Evolutionary conservation across 352 stramenopile species (phyloP).

Genomic region (Lagenidium giganteum): DNA sequence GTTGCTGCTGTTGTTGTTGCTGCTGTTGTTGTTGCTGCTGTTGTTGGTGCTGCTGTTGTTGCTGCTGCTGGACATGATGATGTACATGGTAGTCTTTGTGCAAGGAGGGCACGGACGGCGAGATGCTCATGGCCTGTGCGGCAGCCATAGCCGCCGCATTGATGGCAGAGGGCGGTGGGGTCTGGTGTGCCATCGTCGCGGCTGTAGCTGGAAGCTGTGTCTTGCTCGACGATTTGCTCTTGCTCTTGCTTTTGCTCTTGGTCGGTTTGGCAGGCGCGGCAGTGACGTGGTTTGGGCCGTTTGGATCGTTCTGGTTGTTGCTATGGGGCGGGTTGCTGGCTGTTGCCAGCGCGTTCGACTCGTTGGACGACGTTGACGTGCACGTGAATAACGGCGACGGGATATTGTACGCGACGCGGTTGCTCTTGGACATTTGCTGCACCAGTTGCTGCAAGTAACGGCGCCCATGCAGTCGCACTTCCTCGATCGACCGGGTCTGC

Average conservation of each 20-base stretch:
- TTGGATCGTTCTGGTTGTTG: slow-evolving; percentile 31
- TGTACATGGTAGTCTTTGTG: no score
- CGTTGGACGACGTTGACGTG: no score
- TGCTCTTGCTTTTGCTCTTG: slow-evolving; percentile 7
- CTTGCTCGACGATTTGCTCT: background rate
- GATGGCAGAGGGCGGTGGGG: background rate
- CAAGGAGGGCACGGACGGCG: no score
- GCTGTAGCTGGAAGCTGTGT: no score
- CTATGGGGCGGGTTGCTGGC: slow-evolving; percentile 1
- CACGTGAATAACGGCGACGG: no score
- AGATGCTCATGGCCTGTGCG: slow-evolving; percentile 17
- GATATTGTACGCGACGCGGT: slow-evolving; percentile 1
- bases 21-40: background rate
- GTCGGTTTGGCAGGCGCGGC: background rate
- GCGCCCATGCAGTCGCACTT: slow-evolving; percentile 61
- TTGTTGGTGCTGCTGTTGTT: slow-evolving; percentile 1
- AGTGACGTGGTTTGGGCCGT: slow-evolving; percentile 18
- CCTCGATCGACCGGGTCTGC: slow-evolving; percentile 52
- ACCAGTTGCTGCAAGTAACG: slow-evolving; percentile 76
- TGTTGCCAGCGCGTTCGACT: no score
- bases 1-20: background rate
- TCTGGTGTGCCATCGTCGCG: no score
- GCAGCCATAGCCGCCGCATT: slow-evolving; percentile 9
- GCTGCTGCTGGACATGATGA: slow-evolving; percentile 1
- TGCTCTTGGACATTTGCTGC: slow-evolving; percentile 27